phyloP scores from a whole-genome alignment of 257 asterid genomes.

The Jacaranda copaia region DNA sequence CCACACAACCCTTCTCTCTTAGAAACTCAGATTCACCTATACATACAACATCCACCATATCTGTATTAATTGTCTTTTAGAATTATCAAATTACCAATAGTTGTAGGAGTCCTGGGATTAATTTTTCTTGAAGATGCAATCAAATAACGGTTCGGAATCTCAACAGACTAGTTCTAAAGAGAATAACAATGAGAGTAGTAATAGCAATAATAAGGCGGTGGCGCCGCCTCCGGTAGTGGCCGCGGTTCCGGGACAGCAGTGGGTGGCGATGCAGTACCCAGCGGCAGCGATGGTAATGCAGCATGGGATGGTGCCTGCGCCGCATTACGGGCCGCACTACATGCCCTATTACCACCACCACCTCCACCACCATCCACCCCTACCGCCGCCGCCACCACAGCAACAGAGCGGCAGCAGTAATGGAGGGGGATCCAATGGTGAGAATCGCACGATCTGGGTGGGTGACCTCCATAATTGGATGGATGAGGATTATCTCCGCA shows the following conservation, averaged over 20 bases:
- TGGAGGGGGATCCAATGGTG: slow-evolving; percentile 74
- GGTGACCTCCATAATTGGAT: slow-evolving; percentile 95
- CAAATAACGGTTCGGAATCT: slow-evolving; percentile 56
- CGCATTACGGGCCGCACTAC: slow-evolving; percentile 70
- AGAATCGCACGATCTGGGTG: slow-evolving; percentile 95
- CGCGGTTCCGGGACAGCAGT: slow-evolving; percentile 59
- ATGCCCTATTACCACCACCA: slow-evolving; percentile 66
- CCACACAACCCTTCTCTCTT: slow-evolving; percentile 42
- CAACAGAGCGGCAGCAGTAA: slow-evolving; percentile 37
- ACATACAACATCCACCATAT: slow-evolving; percentile 14
- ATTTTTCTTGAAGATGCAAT: slow-evolving; percentile 53
- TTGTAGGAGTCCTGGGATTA: neutral
- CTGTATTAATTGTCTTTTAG: slow-evolving; percentile 12
- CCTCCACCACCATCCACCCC: slow-evolving; percentile 45
- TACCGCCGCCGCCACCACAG: slow-evolving; percentile 48
- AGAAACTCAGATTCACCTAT: slow-evolving; percentile 53
- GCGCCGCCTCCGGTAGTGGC: slow-evolving; percentile 40
- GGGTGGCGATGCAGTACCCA: slow-evolving; percentile 88
- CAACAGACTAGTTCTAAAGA: slow-evolving; percentile 38
- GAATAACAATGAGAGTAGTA: slow-evolving; percentile 33
- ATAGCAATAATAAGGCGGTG: slow-evolving; percentile 20
- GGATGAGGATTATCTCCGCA: slow-evolving; percentile 97
- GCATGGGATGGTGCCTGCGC: slow-evolving; percentile 78
- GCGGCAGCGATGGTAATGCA: slow-evolving; percentile 88
- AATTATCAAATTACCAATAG: slow-evolving; percentile 17